Evolutionary conservation across 164 flowering plant genomes (phyloP), one percentile per base, ranked within the genome.

Genomic region (grape (Vitis vinifera)): DNA sequence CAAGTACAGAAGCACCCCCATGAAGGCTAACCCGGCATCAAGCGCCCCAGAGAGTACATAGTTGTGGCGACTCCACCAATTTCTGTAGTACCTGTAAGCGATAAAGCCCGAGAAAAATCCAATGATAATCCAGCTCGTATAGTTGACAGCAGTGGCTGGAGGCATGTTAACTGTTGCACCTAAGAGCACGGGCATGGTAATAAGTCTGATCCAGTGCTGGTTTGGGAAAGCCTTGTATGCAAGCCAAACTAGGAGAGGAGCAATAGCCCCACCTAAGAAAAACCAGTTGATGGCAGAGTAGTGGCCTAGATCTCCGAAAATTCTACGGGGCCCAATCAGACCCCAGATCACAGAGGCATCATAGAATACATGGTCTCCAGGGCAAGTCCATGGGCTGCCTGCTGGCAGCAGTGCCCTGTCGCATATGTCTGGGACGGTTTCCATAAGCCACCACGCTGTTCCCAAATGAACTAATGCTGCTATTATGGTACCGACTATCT

Each of bases 281-380:
- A 83, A 80, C 83, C 80, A 83, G 71, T 80, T 80, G 10, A 78
- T 67, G 62, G 78, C 30, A 1, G 81, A 65, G 70, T 83, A 83
- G 62, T 70, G 30, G 17, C 86, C 86, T 7, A 73, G 78, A 55
- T 78, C 75, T 1, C 83, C 83, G 13, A 83, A 83, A 10, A 81
- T 78, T 68, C 82, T 71, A 3, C 80, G 74, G 10, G 78, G 78
- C 5, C 86, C 86, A 23, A 80, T 75, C 6, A 83, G 68, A 49
- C 86, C 86, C 86, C 86, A 83, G 29, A 83, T 76, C 29, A 83
- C 81, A 1, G 86, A 83, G 9, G 84, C 83, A 55, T 83, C 83
- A 10, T 80, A 83, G 77, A 83, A 83, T 2, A 83, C 84, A 52
- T 77, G 81, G 63, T 80, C 80, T 5, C 82, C 67, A 1, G 84